A percentile compares a stretch with the other conserved stretches of the same genome.
Evolutionary conservation across 208 protist genomes (phyloP).

Genomic region (Endotrypanum monterogeii): DNA sequence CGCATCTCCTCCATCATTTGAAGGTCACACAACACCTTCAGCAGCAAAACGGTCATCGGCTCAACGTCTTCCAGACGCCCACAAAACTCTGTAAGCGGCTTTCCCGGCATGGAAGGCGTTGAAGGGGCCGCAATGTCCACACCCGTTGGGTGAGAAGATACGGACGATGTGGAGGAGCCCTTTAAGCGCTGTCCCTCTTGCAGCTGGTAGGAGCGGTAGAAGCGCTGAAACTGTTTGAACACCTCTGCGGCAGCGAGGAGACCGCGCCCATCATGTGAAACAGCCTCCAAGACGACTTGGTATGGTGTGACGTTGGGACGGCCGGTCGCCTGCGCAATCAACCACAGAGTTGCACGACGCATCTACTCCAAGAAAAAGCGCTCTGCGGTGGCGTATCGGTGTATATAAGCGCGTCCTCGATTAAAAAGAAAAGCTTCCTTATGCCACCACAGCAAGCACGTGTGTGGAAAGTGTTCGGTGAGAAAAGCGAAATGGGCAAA

Average conservation of each 20-base stretch:
- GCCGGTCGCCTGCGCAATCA: slow-evolving; percentile 3
- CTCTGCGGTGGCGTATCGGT: background rate
- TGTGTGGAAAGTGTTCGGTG: too few relatives aligned
- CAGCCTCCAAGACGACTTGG: slow-evolving; percentile 48
- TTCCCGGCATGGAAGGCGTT: slow-evolving; percentile 3
- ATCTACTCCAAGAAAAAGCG: background rate
- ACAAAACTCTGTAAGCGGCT: slow-evolving; percentile 80
- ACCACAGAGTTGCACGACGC: background rate
- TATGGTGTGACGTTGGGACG: slow-evolving; percentile 46
- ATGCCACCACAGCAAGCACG: too few relatives aligned
- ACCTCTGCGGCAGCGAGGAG: slow-evolving; percentile 63
- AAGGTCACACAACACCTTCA: slow-evolving; percentile 89
- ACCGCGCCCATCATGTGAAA: slow-evolving; percentile 59
- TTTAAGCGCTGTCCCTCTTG: slow-evolving; percentile 8
- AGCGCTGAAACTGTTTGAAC: slow-evolving; percentile 77
- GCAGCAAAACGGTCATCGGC: slow-evolving; percentile 72
- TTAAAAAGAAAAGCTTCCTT: too few relatives aligned
- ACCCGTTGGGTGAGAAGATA: background rate
- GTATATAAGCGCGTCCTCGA: background rate
- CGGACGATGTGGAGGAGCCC: background rate
- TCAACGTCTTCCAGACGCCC: slow-evolving; percentile 57
- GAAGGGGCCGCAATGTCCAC: background rate
- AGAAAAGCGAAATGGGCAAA: too few relatives aligned
- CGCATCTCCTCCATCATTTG: slow-evolving; percentile 84
- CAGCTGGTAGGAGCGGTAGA: slow-evolving; percentile 46